These are phyloP conservation scores for Calonectria naviculata DNA, from an alignment of 2,329 filamentous ascomycete species.

Conservation along the genomic window DNA sequence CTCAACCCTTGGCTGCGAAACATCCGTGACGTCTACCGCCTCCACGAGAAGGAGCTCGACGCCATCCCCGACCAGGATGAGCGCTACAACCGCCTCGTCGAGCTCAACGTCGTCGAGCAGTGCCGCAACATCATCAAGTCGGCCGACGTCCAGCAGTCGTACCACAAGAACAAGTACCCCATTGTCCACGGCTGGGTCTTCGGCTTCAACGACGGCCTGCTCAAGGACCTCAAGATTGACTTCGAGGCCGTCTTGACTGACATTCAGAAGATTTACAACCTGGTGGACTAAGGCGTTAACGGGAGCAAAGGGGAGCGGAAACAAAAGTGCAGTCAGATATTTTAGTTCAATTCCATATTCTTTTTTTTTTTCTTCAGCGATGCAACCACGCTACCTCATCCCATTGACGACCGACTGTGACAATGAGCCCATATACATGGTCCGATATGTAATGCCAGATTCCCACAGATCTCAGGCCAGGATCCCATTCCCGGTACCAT, in stretches of 20 bases:
- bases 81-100: constrained; percentile 78
- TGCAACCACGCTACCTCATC: too few relatives aligned
- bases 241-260: constrained; percentile 66
- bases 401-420: background rate
- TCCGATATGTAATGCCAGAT: background rate
- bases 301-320: background rate
- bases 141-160: constrained; percentile 80
- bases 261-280: constrained; percentile 75
- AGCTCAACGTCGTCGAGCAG: constrained; percentile 85
- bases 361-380: too few relatives aligned
- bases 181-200: constrained; percentile 82
- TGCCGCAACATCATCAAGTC: constrained; percentile 85
- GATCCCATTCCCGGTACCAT: background rate
- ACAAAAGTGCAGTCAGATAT: constrained; percentile 4
- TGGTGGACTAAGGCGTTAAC: constrained; percentile 48
- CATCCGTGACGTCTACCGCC: constrained; percentile 79
- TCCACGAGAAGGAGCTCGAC: constrained; percentile 78
- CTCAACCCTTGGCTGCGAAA: constrained; percentile 81
- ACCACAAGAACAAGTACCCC: constrained; percentile 70
- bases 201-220: constrained; percentile 73
- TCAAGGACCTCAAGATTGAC: constrained; percentile 73
- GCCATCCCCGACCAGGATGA: constrained; percentile 66
- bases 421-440: background rate
- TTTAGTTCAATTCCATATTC: background rate
- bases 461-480: background rate